phyloP scores from a whole-genome alignment of 768 basidiomycete genomes.

The Rhodotorula diobovata region DNA sequence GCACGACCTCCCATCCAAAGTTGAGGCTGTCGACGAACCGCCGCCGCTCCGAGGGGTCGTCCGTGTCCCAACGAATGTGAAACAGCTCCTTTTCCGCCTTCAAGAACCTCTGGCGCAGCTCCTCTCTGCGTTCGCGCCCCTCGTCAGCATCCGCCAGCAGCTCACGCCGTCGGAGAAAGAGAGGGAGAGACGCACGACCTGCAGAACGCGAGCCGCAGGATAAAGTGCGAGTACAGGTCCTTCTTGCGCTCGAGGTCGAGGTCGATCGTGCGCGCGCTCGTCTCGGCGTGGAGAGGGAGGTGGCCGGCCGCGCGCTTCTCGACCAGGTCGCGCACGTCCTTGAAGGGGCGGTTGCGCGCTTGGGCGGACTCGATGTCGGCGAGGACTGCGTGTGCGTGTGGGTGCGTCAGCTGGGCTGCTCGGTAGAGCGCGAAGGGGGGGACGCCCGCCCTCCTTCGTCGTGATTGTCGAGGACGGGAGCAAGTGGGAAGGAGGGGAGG shows the following conservation, averaged over 20 bases:
- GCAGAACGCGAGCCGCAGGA: conserved; percentile 89
- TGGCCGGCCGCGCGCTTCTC: conserved; percentile 65
- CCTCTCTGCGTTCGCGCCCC: conserved; percentile 60
- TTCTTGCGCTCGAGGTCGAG: conserved; percentile 63
- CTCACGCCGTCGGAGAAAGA: too few species aligned
- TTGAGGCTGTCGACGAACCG: conserved; percentile 57
- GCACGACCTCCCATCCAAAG: conserved; percentile 49
- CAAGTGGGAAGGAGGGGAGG: conserved; percentile 40
- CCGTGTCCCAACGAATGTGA: conserved; percentile 68
- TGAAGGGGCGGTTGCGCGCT: conserved; percentile 73
- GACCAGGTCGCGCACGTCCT: conserved; percentile 67
- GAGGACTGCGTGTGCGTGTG: conserved; percentile 53
- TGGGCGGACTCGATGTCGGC: conserved; percentile 86
- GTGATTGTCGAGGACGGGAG: not conserved
- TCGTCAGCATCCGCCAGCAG: not conserved
- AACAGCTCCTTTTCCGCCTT: conserved; percentile 85
- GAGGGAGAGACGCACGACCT: conserved; percentile 64
- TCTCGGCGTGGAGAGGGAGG: conserved; percentile 63
- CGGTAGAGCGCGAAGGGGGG: not conserved
- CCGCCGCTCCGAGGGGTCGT: conserved; percentile 56
- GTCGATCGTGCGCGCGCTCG: conserved; percentile 52
- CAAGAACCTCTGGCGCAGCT: conserved; percentile 78
- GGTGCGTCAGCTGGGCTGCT: not conserved
- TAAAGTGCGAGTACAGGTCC: conserved; percentile 90
- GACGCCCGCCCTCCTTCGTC: conserved; percentile 39